A percentile compares a stretch with the other conserved stretches of the same genome.
phyloP scores from a whole-genome alignment of 345 rosid genomes.

The Ceriops tagal region DNA sequence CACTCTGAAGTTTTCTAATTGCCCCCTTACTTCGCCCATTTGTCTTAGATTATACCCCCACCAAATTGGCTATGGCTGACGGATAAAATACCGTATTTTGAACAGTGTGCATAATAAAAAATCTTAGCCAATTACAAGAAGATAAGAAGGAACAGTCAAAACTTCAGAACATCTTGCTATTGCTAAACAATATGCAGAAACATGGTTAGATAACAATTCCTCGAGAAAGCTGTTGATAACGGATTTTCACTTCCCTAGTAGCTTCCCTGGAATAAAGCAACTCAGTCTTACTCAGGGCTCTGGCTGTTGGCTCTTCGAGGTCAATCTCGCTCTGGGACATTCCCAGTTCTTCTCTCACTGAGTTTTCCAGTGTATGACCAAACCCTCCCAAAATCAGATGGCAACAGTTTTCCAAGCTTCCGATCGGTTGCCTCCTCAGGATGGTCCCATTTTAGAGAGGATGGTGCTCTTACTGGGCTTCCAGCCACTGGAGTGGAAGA shows the following conservation, averaged over 20 bases:
- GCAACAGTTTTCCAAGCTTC: constrained; percentile 31
- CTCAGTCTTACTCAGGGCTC: background rate
- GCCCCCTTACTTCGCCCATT: too few relatives aligned
- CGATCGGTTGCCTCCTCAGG: constrained; percentile 40
- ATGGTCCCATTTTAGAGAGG: constrained; percentile 35
- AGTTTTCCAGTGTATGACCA: constrained; percentile 79
- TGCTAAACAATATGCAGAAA: constrained; percentile 41
- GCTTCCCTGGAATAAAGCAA: background rate
- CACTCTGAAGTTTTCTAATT: too few relatives aligned
- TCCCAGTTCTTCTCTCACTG: constrained; percentile 63
- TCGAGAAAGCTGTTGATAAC: constrained; percentile 3
- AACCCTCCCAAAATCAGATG: constrained; percentile 53
- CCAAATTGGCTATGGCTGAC: background rate
- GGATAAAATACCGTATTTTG: background rate
- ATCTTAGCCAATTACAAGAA: constrained; percentile 16
- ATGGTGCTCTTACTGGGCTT: constrained; percentile 55
- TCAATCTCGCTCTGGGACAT: constrained; percentile 88
- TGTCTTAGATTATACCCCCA: background rate
- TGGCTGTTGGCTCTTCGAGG: background rate
- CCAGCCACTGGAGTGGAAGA: constrained; percentile 50
- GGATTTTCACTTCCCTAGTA: constrained; percentile 1
- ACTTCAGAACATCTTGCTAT: constrained; percentile 24
- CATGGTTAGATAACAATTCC: constrained; percentile 8
- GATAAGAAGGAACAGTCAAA: constrained; percentile 17
- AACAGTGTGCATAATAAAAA: constrained; percentile 1